Evolutionary conservation across 192 early-diverging fungal genomes (phyloP).

Genomic region (Tieghemiomyces parasiticus): DNA sequence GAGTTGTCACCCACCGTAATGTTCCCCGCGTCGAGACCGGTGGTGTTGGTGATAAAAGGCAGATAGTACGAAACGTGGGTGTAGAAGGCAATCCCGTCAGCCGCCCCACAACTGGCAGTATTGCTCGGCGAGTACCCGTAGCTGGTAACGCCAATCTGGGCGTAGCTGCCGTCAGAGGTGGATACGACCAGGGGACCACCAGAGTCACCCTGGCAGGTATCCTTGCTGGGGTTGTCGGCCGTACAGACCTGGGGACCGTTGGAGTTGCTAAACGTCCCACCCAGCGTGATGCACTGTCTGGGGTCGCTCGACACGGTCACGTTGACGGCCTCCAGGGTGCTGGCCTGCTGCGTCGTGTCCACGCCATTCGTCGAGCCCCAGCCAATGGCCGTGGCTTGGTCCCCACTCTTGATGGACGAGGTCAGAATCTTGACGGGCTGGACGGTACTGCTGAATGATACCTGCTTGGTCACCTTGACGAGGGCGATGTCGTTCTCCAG

Average conservation of each 20-base stretch:
- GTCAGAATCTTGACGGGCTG: conserved; percentile 27
- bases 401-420: conserved; percentile 12
- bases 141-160: conserved; percentile 27
- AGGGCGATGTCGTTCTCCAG: conserved; percentile 33
- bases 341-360: conserved; percentile 17
- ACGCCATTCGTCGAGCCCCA: conserved; percentile 22
- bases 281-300: conserved; percentile 5
- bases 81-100: conserved; percentile 29
- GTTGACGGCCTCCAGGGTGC: conserved; percentile 14
- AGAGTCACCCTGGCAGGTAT: conserved; percentile 28
- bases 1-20: conserved; percentile 11
- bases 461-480: conserved; percentile 24
- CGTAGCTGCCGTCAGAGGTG: not conserved
- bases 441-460: conserved; percentile 15
- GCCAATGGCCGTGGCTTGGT: conserved; percentile 23
- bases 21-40: conserved; percentile 15
- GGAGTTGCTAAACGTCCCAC: conserved; percentile 18
- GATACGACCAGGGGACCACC: conserved; percentile 24
- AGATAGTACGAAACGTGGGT: conserved; percentile 26
- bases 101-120: conserved; percentile 15
- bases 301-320: conserved; percentile 14
- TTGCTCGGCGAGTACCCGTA: conserved; percentile 24
- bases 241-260: conserved; percentile 23
- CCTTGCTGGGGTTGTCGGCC: conserved; percentile 14
- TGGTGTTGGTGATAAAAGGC: conserved; percentile 22